Evolutionary conservation across 495 filamentous ascomycete genomes (phyloP), one percentile per base, ranked within the genome.

Genomic region (Aspergillus olivimuriae): DNA sequence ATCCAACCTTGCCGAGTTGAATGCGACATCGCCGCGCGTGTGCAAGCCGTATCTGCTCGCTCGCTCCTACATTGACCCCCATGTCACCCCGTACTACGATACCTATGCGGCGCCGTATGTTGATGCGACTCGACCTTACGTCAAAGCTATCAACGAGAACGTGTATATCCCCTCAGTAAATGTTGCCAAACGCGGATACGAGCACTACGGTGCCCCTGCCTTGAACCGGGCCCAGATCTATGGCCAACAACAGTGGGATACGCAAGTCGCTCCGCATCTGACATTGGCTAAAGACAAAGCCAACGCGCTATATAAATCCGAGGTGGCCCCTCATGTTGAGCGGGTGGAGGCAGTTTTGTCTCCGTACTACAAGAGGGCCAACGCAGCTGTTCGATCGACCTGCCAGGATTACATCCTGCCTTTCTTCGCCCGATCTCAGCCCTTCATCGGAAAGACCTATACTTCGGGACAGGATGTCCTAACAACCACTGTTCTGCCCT

Each of bases 41-140:
- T 99, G 94, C 73, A 83, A 82, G 56, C 85, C 87, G 3, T 94
- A 91, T 57, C 76, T 95, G 39, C 71, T 81, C 37, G 66, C 79
- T 39, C 81, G 81, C 44, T 76, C 82, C 2, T 72, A 83, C 30
- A 65, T 87, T 35, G 63, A 76, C 20, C 92, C 94, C 6, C 82
- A 92, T 57, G 50, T 94, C 24, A 71, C 80, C 34, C 94, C 94
- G 17, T 96, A 95, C 66, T 97, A 95, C 59, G 69, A 90, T 46
- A 56, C 73, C 23, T 95, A 95, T 53, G 82, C 82, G 4, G 84
- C 83, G 2, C 88, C 86, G 10, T 88, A 95, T 52, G 78, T 95
- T 37, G 78, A 89, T n/a, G 55, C 75, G 18, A 84, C 76, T 19
- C 76, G 77, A 23, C 89, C 89, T 0, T 94, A 95, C 58, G 79